Evolutionary conservation across 352 stramenopile genomes (phyloP).

Genomic region (Pythium volutum): DNA sequence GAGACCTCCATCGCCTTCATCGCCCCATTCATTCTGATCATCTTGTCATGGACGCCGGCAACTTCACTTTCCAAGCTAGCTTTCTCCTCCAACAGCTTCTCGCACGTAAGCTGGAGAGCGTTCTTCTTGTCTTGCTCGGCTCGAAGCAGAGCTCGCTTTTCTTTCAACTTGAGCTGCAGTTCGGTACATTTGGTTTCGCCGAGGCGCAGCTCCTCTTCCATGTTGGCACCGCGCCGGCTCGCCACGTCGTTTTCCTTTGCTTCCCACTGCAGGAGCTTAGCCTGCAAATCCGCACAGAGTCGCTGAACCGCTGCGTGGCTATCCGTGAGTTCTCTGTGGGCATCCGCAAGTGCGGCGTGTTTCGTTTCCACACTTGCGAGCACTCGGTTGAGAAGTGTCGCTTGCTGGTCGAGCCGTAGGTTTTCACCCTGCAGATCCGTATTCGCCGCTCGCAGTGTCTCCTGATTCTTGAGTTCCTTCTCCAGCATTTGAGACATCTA

Average conservation of each 20-base stretch:
- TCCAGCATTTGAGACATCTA: slow-evolving; percentile 54
- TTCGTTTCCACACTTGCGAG: slow-evolving; percentile 40
- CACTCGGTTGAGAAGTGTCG: slow-evolving; percentile 37
- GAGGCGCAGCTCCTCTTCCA: slow-evolving; percentile 39
- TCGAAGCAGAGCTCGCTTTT: slow-evolving; percentile 11
- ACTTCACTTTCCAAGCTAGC: slow-evolving; percentile 39
- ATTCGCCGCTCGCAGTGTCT: slow-evolving; percentile 32
- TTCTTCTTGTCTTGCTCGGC: slow-evolving; percentile 14
- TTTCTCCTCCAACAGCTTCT: slow-evolving; percentile 31
- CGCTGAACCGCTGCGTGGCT: slow-evolving; percentile 33
- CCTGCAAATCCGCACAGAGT: slow-evolving; percentile 34
- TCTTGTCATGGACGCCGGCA: slow-evolving; percentile 33
- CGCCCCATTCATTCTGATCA: slow-evolving; percentile 42
- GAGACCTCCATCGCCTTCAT: slow-evolving; percentile 48
- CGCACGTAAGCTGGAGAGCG: slow-evolving; percentile 15
- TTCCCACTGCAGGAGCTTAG: slow-evolving; percentile 15
- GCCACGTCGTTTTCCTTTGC: not conserved
- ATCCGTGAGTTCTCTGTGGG: slow-evolving; percentile 27
- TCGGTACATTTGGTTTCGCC: slow-evolving; percentile 36
- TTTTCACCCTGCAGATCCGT: slow-evolving; percentile 29
- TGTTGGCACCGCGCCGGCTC: slow-evolving; percentile 23
- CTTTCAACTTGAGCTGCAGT: slow-evolving; percentile 20
- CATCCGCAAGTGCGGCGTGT: slow-evolving; percentile 28
- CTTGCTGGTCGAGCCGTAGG: slow-evolving; percentile 31
- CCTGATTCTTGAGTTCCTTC: slow-evolving; percentile 41